Evolutionary conservation across 2,329 filamentous ascomycete genomes (phyloP), one percentile per base, ranked within the genome.

Genomic region (Beauveria scarabaeidicola): DNA sequence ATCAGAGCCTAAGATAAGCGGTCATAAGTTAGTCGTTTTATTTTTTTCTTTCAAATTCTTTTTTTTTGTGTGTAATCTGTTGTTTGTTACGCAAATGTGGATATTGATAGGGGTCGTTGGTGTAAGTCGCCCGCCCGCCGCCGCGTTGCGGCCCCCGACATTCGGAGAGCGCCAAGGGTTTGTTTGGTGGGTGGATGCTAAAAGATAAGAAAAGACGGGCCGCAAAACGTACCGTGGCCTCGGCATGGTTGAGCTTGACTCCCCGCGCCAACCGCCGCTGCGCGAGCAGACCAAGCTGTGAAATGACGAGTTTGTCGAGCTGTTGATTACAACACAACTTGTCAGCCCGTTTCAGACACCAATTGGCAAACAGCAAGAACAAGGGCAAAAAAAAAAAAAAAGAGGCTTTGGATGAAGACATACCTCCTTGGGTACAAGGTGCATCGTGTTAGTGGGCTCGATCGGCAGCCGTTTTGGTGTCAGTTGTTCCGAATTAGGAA

Each of bases 271-370:
- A 85, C 62, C 93, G 85, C 64, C 88, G 83, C 78, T 97, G 93
- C 58, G 93, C 93, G 52, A 97, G 82, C 65, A 88, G 82, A 66
- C 93, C 93, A 63, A 96, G 79, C 75, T 97, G 91, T 58, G 91
- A 90, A 71, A 96, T 93, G 72, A 88, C 83, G 75, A 97, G 90
- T 85, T 97, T 97, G 81, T 97, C 93, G 70, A 97, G 82, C 93
- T 97, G 59, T 59, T 44, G 38, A 40, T 13, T 4, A 3, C 23
- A 13, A 13, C 23, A n/a, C 27, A 51, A 51, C 1, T 32, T 36
- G 47, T 58, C 25, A 58, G 55, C n/a, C 17, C 36, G 7, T n/a
- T 6, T 15, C 17, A 13, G 19, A 38, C 11, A 27, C 11, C 32
- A 13, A 36, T 36, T 36, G 32, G 32, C 32, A 38, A 38, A n/a